phyloP scores from a whole-genome alignment of 2,329 filamentous ascomycete species.

The Fusarium buxicola region DNA sequence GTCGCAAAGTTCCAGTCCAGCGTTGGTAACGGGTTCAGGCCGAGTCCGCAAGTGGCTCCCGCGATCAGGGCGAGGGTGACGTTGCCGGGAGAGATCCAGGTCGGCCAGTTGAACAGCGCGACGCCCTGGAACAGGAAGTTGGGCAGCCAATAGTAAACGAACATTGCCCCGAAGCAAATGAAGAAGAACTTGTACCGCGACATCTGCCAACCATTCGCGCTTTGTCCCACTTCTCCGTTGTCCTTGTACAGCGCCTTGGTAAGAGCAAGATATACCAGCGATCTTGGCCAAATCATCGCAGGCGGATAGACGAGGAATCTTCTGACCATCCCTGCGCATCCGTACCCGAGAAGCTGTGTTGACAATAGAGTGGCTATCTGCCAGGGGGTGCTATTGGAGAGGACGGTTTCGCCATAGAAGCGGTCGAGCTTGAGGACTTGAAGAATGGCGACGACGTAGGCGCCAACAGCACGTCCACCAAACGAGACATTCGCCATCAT shows the following conservation, averaged over 20 bases:
- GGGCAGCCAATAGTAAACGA: slow-evolving; percentile 64
- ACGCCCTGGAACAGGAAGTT: slow-evolving; percentile 61
- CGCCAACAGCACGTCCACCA: slow-evolving; percentile 45
- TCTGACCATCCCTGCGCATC: slow-evolving; percentile 60
- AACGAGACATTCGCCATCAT: slow-evolving; percentile 67
- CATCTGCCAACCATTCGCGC: slow-evolving; percentile 37
- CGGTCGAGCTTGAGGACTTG: slow-evolving; percentile 58
- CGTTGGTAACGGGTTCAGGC: slow-evolving; percentile 53
- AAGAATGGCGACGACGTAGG: slow-evolving; percentile 59
- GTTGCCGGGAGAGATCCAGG: slow-evolving; percentile 60
- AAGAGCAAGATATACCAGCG: slow-evolving; percentile 59
- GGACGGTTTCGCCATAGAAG: slow-evolving; percentile 57
- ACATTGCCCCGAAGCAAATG: slow-evolving; percentile 57
- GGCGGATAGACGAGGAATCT: slow-evolving; percentile 62
- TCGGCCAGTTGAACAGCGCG: slow-evolving; percentile 61
- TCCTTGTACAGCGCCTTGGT: slow-evolving; percentile 44
- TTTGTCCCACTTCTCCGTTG: slow-evolving; percentile 36
- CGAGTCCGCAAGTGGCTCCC: slow-evolving; percentile 53
- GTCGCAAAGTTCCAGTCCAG: slow-evolving; percentile 56
- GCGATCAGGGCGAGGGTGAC: slow-evolving; percentile 50
- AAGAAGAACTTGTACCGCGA: slow-evolving; percentile 57
- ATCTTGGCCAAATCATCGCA: slow-evolving; percentile 63
- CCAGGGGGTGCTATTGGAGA: slow-evolving; percentile 54
- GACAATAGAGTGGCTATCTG: slow-evolving; percentile 59
- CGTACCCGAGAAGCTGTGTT: slow-evolving; percentile 65